phyloP scores from a whole-genome alignment of 345 rosid genomes.

The Aquilaria malaccensis region DNA sequence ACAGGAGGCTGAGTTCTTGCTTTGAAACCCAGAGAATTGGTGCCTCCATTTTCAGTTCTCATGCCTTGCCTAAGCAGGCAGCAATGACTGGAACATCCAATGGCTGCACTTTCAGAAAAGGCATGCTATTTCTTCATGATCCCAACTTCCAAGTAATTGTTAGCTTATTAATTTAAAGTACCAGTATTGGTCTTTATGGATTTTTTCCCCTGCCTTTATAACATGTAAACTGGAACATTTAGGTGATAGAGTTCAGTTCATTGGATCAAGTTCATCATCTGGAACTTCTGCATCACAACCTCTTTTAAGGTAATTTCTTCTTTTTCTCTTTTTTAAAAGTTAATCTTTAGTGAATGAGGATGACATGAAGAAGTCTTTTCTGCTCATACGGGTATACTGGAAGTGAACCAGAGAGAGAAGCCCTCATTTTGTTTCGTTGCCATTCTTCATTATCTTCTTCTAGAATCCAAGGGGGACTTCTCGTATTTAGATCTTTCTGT shows the following conservation, averaged over 20 bases:
- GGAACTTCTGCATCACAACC: conserved; percentile 46
- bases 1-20: conserved; percentile 81
- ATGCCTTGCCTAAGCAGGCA: conserved; percentile 77
- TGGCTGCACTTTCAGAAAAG: conserved; percentile 68
- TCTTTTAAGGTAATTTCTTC: conserved; percentile 35
- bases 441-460: no score
- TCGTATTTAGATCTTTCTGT: no score
- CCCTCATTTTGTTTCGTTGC: no score
- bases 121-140: conserved; percentile 24
- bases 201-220: conserved; percentile 11
- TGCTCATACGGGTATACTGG: no score
- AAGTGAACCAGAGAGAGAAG: no score
- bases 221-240: conserved; percentile 18
- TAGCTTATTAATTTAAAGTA: background rate
- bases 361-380: background rate
- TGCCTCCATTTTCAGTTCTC: conserved; percentile 64
- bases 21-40: conserved; percentile 90
- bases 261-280: conserved; percentile 38
- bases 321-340: background rate
- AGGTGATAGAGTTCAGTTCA: conserved; percentile 89
- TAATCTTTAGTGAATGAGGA: background rate
- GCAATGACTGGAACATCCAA: conserved; percentile 90
- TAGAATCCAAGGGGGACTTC: no score
- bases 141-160: conserved; percentile 1
- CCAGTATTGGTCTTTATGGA: background rate